Evolutionary conservation across 495 filamentous ascomycete species (phyloP).

Genomic region (Articulospora tetracladia): DNA sequence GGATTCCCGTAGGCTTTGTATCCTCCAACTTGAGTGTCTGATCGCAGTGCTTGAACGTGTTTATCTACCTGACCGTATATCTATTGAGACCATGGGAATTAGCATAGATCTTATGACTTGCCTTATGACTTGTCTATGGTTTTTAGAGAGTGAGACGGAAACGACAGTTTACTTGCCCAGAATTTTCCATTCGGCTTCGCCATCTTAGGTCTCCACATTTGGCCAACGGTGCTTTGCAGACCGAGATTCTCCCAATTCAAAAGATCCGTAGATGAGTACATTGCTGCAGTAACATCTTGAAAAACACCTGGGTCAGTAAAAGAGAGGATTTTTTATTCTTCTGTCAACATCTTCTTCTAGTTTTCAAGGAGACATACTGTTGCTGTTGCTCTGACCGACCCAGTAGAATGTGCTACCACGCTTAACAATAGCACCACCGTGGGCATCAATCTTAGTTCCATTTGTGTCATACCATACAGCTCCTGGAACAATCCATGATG

Average conservation of each 20-base stretch:
- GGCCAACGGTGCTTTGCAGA: slow-evolving; percentile 27
- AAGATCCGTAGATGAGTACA: slow-evolving; percentile 43
- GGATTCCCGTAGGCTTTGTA: slow-evolving; percentile 32
- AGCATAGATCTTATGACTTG: not conserved
- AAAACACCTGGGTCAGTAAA: not conserved
- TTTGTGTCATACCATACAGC: slow-evolving; percentile 43
- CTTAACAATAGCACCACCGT: slow-evolving; percentile 32
- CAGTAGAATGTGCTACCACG: slow-evolving; percentile 55
- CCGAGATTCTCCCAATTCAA: slow-evolving; percentile 42
- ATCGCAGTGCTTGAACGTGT: slow-evolving; percentile 37
- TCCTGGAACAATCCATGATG: slow-evolving; percentile 36
- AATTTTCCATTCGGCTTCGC: slow-evolving; percentile 42
- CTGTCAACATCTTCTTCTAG: not conserved
- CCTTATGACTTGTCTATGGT: not conserved
- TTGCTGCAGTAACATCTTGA: slow-evolving; percentile 26
- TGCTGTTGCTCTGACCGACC: slow-evolving; percentile 38
- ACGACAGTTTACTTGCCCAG: slow-evolving; percentile 29
- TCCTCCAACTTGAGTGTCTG: slow-evolving; percentile 29
- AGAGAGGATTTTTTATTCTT: slow-evolving; percentile 8
- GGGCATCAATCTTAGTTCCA: slow-evolving; percentile 53
- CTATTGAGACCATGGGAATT: slow-evolving; percentile 13
- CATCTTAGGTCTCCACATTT: slow-evolving; percentile 42
- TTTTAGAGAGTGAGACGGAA: too few species aligned
- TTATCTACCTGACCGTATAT: slow-evolving; percentile 44
- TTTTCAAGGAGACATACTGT: slow-evolving; percentile 25